Percentiles rank a stretch among this genome's conserved stretches.
phyloP scores from a whole-genome alignment of 106 monocot genomes.

The Acorus calamus region DNA sequence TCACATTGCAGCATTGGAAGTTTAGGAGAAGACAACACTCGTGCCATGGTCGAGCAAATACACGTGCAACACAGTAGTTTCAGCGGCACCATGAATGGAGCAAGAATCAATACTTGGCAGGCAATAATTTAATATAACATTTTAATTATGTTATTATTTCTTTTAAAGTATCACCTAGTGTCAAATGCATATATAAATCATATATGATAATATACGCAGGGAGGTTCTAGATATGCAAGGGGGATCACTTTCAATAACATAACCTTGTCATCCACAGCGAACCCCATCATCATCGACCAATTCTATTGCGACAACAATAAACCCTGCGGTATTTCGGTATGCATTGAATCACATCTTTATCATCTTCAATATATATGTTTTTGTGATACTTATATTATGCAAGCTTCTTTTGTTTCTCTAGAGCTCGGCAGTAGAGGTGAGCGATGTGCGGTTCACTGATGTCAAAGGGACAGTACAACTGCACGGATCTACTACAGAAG shows the following conservation, averaged over 20 bases:
- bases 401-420: no score
- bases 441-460: no score
- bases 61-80: not conserved
- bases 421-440: no score
- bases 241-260: conserved; percentile 8
- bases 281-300: conserved; percentile 29
- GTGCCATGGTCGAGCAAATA: not conserved
- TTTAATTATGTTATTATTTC: not conserved
- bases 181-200: no score
- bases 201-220: not conserved
- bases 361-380: no score
- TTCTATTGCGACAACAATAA: not conserved
- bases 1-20: conserved; percentile 1
- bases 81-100: conserved; percentile 1
- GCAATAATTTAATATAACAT: not conserved
- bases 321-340: no score
- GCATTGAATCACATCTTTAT: no score
- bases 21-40: not conserved
- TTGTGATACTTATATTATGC: no score
- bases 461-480: no score
- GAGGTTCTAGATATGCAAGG: conserved; percentile 14
- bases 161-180: no score
- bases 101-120: conserved; percentile 54
- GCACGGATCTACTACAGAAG: no score
- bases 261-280: conserved; percentile 2